phyloP scores from a whole-genome alignment of 73 alveolate species.

The Paramecium bursaria region DNA sequence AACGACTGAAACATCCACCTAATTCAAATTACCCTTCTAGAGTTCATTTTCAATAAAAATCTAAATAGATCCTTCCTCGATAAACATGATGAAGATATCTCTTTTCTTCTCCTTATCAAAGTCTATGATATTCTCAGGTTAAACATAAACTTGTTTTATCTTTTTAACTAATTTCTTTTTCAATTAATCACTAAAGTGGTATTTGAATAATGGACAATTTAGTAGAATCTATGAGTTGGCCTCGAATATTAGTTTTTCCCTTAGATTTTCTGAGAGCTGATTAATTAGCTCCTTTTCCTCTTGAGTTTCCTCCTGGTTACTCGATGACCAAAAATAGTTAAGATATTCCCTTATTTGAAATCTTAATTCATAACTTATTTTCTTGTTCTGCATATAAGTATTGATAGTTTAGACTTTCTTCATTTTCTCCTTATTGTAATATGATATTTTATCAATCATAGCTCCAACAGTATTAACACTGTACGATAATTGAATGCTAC shows the following conservation, averaged over 20 bases:
- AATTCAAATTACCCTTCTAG: background rate
- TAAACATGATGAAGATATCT: conserved; percentile 10
- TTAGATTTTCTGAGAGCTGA: conserved; percentile 49
- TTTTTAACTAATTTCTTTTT: conserved; percentile 26
- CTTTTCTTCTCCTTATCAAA: conserved; percentile 15
- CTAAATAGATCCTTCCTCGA: conserved; percentile 24
- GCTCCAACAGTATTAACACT: conserved; percentile 54
- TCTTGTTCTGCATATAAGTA: conserved; percentile 61
- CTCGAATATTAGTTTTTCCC: conserved; percentile 45
- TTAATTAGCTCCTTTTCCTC: conserved; percentile 42
- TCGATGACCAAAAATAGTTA: conserved; percentile 62
- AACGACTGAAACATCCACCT: background rate
- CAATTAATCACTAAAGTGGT: conserved; percentile 34
- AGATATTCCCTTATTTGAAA: conserved; percentile 51
- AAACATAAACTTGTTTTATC: conserved; percentile 6
- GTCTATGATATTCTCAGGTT: conserved; percentile 39
- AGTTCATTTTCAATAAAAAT: conserved; percentile 25
- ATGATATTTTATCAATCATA: conserved; percentile 2
- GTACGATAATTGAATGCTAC: conserved; percentile 54
- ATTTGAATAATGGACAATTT: conserved; percentile 19
- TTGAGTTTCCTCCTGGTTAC: conserved; percentile 20
- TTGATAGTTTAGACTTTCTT: conserved; percentile 33
- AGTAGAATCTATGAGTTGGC: conserved; percentile 23
- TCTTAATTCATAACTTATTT: conserved; percentile 29
- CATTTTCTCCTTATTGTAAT: conserved; percentile 11